Evolutionary conservation across 495 filamentous ascomycete genomes (phyloP), one percentile per base, ranked within the genome.

Genomic region (Pseudotulostoma volvatum): DNA sequence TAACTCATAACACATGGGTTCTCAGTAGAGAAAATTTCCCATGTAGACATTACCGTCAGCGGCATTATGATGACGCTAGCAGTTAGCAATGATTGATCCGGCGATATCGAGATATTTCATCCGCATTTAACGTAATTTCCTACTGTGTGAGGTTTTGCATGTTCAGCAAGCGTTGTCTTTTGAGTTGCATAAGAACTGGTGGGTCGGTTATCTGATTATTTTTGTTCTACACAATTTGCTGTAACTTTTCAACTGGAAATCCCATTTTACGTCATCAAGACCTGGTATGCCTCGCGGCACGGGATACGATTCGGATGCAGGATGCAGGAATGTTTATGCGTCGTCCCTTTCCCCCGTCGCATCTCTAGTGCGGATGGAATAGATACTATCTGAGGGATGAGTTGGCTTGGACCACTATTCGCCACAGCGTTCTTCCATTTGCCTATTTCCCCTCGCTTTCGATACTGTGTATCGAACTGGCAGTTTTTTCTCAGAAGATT

Each of bases 221-320:
- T 28, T 28, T 28, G 23, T 28, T 28, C 5, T 28, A 5, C 23
- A 5, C 23, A 28, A 28, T n/a, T n/a, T n/a, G n/a, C n/a, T n/a
- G n/a, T n/a, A n/a, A 37, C 31, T 18, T 19, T 15, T 31, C 19
- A 43, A 9, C 13, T 20, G 23, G 33, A 31, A 38, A 41, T 52
- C 45, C 53, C 47, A 54, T 54, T 47, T 49, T 45, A 65, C 58
- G 54, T 63, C 61, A 69, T 64, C 54, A 73, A 72, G 66, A 74
- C 55, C 52, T 61, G 63, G 62, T 67, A 42, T 60, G 71, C 70
- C 70, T 70, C 71, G 57, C 70, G 71, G 71, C 70, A 62, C 49
- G 59, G 61, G 57, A 61, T 64, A 70, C 61, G 63, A 62, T 52
- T 57, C 55, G 63, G 65, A 68, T 59, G 60, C 66, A 64, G 54